Percentiles rank a stretch among this genome's conserved stretches.
These are phyloP conservation scores for Oehlia diaphana DNA, from an alignment of 192 early-diverging fungal genomes.

Conservation along the genomic window DNA sequence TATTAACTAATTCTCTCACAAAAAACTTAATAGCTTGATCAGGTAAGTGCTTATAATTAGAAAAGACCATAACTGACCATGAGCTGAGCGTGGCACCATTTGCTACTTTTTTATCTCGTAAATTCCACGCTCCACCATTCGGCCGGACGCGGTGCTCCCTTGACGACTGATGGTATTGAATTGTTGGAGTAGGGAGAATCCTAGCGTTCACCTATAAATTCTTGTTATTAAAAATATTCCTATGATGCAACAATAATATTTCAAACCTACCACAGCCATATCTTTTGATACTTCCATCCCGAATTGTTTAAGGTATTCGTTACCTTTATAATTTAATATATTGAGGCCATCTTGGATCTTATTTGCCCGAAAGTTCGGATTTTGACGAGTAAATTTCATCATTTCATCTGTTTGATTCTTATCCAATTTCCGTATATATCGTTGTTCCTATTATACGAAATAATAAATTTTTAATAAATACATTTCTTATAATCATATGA, in stretches of 20 bases:
- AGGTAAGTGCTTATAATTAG: too few relatives aligned
- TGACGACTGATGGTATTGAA: constrained; percentile 59
- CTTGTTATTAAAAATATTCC: not conserved
- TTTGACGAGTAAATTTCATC: constrained; percentile 52
- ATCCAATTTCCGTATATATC: constrained; percentile 74
- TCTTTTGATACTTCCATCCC: constrained; percentile 64
- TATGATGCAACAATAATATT: not conserved
- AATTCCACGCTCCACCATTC: constrained; percentile 80
- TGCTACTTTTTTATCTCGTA: constrained; percentile 77
- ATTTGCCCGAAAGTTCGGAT: constrained; percentile 38
- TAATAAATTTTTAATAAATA: too few relatives aligned
- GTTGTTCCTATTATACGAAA: constrained; percentile 60
- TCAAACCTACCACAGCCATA: constrained; percentile 56
- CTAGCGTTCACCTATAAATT: constrained; percentile 45
- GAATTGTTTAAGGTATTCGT: constrained; percentile 77
- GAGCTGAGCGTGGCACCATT: constrained; percentile 71
- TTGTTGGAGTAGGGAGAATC: constrained; percentile 75
- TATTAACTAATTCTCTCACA: too few relatives aligned
- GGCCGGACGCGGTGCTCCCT: constrained; percentile 51
- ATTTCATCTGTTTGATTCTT: constrained; percentile 89
- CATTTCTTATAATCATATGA: too few relatives aligned
- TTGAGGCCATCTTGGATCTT: constrained; percentile 76
- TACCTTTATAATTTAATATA: constrained; percentile 61
- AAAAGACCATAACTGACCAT: constrained; percentile 80
- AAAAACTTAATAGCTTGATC: too few relatives aligned